Evolutionary conservation across 2,329 filamentous ascomycete genomes (phyloP).

Genomic region (Beauveria caledonica): DNA sequence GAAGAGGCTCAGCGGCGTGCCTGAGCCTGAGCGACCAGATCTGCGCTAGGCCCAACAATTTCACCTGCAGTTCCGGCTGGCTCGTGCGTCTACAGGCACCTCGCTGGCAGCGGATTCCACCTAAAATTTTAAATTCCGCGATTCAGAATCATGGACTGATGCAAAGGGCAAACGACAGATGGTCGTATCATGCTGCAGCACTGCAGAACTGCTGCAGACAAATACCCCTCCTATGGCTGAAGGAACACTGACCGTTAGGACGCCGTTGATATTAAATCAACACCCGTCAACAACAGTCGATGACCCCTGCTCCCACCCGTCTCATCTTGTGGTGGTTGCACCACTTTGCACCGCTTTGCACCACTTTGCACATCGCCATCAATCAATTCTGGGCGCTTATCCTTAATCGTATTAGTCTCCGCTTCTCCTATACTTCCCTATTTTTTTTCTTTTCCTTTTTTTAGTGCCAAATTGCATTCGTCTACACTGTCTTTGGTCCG

Average conservation of each 20-base stretch:
- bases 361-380: neutral
- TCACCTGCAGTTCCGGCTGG: neutral
- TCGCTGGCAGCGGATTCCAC: neutral
- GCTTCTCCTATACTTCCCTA: neutral
- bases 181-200: too few relatives aligned
- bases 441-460: neutral
- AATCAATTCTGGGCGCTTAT: neutral
- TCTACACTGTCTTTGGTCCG: neutral
- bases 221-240: too few relatives aligned
- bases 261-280: too few relatives aligned
- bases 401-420: slow-evolving; percentile 1
- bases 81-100: neutral
- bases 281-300: neutral
- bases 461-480: neutral
- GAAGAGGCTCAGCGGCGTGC: too few relatives aligned
- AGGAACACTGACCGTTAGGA: too few relatives aligned
- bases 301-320: neutral
- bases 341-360: neutral
- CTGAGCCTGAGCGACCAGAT: neutral
- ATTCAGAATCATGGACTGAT: too few relatives aligned
- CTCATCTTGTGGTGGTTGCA: neutral
- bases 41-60: neutral
- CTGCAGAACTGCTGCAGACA: too few relatives aligned
- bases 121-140: too few relatives aligned
- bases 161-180: too few relatives aligned